Percentiles rank a stretch among this genome's conserved stretches.
Evolutionary conservation across 805 yeast species (phyloP).

Genomic region (Ogataea glucozyma): DNA sequence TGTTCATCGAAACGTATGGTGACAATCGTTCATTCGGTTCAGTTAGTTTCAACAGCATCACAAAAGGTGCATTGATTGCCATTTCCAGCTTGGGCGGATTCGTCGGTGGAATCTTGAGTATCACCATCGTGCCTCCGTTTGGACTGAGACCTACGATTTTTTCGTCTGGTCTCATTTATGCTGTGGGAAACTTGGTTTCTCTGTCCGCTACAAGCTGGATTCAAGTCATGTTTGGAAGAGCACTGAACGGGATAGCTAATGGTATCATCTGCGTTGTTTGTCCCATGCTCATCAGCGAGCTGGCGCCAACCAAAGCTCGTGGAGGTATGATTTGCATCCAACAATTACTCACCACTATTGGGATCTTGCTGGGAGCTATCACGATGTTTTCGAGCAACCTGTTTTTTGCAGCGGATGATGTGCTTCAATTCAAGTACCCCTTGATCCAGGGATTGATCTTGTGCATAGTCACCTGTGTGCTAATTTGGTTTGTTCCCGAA

Average conservation of each 20-base stretch:
- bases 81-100: constrained; percentile 34
- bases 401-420: constrained; percentile 4
- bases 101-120: constrained; percentile 34
- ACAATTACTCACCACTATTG: constrained; percentile 37
- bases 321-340: constrained; percentile 36
- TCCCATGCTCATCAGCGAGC: constrained; percentile 40
- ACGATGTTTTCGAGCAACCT: constrained; percentile 23
- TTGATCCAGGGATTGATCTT: constrained; percentile 24
- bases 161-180: constrained; percentile 24
- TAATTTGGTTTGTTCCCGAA: constrained; percentile 36
- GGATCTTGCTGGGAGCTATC: constrained; percentile 35
- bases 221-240: constrained; percentile 31
- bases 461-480: constrained; percentile 13
- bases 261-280: constrained; percentile 36
- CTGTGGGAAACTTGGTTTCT: constrained; percentile 23
- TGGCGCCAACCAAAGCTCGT: constrained; percentile 32
- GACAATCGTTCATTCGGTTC: constrained; percentile 13
- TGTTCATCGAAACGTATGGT: constrained; percentile 29
- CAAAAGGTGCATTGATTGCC: constrained; percentile 35
- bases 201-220: constrained; percentile 26
- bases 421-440: constrained; percentile 28
- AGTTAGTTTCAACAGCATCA: constrained; percentile 22
- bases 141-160: constrained; percentile 32
- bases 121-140: constrained; percentile 23
- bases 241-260: constrained; percentile 33